Percentiles rank a stretch among this genome's conserved stretches.
phyloP scores from a whole-genome alignment of 106 monocot genomes.

The Allium sativum region DNA sequence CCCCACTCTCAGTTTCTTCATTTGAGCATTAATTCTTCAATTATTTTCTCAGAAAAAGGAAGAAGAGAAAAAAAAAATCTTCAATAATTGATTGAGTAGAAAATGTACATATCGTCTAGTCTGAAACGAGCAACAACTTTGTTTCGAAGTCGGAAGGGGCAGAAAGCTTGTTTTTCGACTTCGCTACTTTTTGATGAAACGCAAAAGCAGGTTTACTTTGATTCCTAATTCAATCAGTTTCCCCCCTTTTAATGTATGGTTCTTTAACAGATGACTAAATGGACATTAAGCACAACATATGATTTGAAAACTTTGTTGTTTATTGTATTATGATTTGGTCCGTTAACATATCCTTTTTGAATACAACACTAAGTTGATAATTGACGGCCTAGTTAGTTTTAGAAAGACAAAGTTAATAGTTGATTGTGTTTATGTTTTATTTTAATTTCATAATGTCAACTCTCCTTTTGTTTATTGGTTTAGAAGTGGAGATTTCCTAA shows the following conservation, averaged over 20 bases:
- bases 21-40: no score
- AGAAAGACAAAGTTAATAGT: background rate
- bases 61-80: no score
- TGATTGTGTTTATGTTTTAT: background rate
- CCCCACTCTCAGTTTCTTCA: no score
- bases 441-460: background rate
- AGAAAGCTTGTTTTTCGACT: conserved; percentile 28
- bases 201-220: conserved; percentile 31
- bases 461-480: no score
- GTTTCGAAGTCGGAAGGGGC: conserved; percentile 3
- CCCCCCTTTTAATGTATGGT: background rate
- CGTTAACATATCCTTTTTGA: no score
- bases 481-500: no score
- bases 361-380: background rate
- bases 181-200: conserved; percentile 64
- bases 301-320: no score
- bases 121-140: conserved; percentile 2
- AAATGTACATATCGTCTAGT: background rate
- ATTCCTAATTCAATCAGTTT: background rate
- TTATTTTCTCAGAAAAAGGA: no score
- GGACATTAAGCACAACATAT: background rate
- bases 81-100: background rate
- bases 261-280: background rate
- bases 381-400: background rate
- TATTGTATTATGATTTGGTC: no score